Base-by-base conservation (phyloP, 177 flowering plant genomes). In the Telopea speciosissima region DNA sequence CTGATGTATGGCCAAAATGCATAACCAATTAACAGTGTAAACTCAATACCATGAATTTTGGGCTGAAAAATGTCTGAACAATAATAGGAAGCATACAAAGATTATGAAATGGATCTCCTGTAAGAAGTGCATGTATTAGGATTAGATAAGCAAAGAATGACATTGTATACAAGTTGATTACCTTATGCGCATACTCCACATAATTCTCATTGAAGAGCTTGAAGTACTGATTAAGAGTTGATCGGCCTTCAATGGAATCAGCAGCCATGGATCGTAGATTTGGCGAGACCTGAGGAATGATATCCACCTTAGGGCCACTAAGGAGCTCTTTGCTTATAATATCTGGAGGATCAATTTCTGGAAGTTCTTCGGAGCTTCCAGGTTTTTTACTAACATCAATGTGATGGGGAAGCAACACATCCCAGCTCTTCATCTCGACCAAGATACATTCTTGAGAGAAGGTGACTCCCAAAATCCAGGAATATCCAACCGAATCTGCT, bases 131-230 rank as follows among this genome's bases (percentile, higher is more conserved):
- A n/a, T n/a, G 8, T 8, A 58, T 58, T 58, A 21, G 61, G 61
- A 58, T 58, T 7, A 58, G 23, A 58, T 19, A 58, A 3, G 54
- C 8, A 49, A 36, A 36, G 16, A 12, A 49, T 49, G 59, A 6
- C 6, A 54, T 12, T 54, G 16, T 16, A 54, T 21, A 54, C 16
- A n/a, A 58, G n/a, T 16, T 2, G 61, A 58, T 79, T 80, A 93
- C 98, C 99, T 90, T 93, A 74, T 95, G 99, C 28, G 97, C 98
- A 81, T 95, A 95, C 70, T 95, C 98, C 75, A 95, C 93, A 73
- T 95, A 95, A 82, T 85, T 90, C 79, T 95, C 99, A 77, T 87
- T 96, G 70, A 95, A 93, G 70, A 91, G 85, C 79, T 89, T 93
- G 81, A 80, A 87, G 78, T 90, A 95, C 68, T 90, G 93, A 82